Evolutionary conservation across 129 eudicot species (phyloP), one percentile per base, ranked within the genome.

Genomic region (Artemisia tridentata): DNA sequence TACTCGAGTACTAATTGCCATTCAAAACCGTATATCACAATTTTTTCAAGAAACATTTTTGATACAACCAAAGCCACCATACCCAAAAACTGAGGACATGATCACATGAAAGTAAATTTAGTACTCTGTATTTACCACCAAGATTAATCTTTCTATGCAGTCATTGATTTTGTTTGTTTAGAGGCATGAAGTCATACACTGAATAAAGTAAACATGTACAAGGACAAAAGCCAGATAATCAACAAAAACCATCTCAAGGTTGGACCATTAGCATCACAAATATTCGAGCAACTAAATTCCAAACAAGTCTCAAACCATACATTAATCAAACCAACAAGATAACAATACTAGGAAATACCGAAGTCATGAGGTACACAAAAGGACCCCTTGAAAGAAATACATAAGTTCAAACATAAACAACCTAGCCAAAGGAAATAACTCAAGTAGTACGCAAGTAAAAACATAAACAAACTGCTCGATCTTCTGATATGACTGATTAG

Each of bases 361-460:
- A 48, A 47, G 68, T 60, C 71, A 63, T 4, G 38, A 18, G 20
- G 11, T 7, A 47, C 62, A 31, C 48, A 60, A 47, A 47, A 16
- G 19, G 10, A 41, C 31, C 43, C 27, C 38, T 16, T 31, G 16
- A 51, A 27, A 23, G 34, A 10, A 47, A 48, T 72, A 48, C 69
- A 25, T 47, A 0, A 61, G 50, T 60, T 15, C 50, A 29, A 54
- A 70, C 48, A 57, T 3, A 68, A 67, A 57, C 73, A 67, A 65
- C n/a, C 49, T 27, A 54, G 20, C 65, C 50, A 51, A 74, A 45
- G 19, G 31, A 62, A 76, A 34, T 15, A 69, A 46, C 47, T 38
- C 45, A 25, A 23, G 25, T 38, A 7, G 10, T 38, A 38, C 45
- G 45, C 52, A 18, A 77, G 48, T 34, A 52, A 11, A 10, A 51